Percentiles rank a stretch among this genome's conserved stretches.
These are phyloP conservation scores for Candida quercuum DNA, from an alignment of 805 yeast genomes.

Conservation along the genomic window DNA sequence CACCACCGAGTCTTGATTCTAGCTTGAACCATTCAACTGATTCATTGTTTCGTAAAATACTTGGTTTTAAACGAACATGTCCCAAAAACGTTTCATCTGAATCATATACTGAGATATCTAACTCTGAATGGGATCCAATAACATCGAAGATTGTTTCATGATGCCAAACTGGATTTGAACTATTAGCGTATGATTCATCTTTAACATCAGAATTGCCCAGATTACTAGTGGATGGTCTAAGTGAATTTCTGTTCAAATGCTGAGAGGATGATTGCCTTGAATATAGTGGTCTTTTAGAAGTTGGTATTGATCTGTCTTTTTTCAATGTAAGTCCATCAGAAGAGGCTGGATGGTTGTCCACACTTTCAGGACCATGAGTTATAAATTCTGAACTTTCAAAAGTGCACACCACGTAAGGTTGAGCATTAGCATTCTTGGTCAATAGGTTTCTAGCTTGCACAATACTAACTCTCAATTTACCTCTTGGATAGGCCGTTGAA, in stretches of 20 bases:
- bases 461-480: slow-evolving; percentile 76
- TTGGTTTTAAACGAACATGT: slow-evolving; percentile 69
- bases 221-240: slow-evolving; percentile 8
- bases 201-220: background rate
- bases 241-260: slow-evolving; percentile 26
- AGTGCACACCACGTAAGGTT: slow-evolving; percentile 87
- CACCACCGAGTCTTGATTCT: slow-evolving; percentile 70
- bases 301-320: slow-evolving; percentile 16
- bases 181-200: slow-evolving; percentile 23
- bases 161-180: slow-evolving; percentile 78
- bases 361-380: slow-evolving; percentile 64
- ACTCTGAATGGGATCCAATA: slow-evolving; percentile 73
- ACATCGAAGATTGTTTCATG: slow-evolving; percentile 93
- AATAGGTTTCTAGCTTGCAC: slow-evolving; percentile 71
- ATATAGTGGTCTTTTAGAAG: slow-evolving; percentile 32
- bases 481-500: slow-evolving; percentile 51
- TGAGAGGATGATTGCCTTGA: slow-evolving; percentile 42
- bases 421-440: slow-evolving; percentile 48
- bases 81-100: slow-evolving; percentile 86
- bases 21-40: slow-evolving; percentile 70
- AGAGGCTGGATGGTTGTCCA: slow-evolving; percentile 24
- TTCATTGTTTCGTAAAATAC: slow-evolving; percentile 27
- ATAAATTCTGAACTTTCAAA: slow-evolving; percentile 90
- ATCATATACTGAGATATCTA: slow-evolving; percentile 90
- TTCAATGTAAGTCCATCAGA: slow-evolving; percentile 20